Base-by-base conservation (phyloP, 2,329 filamentous ascomycete genomes). In the Alternaria arbusti region DNA sequence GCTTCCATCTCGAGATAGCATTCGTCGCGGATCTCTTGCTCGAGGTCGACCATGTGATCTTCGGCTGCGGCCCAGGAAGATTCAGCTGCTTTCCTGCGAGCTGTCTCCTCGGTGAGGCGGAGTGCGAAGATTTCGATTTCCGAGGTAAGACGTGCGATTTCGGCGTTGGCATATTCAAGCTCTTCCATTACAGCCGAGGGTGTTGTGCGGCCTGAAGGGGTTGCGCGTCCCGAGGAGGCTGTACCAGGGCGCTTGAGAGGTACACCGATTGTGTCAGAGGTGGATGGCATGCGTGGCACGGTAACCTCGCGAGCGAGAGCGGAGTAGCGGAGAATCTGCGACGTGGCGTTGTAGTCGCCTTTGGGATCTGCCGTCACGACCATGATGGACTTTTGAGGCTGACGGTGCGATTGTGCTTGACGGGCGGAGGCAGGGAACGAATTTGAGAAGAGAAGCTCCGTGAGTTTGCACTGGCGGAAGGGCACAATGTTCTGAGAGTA, bases 281-380 rank as follows among this genome's bases (percentile, higher is more conserved):
- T 89, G 51, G 92, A 96, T 0, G 94, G 94, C 8, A 96, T 88
- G 6, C 95, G 90, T 6, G 94, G 94, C 1, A 97, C 93, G 0
- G 95, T 96, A 11, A 98, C 92, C 81, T 98, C 95, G 20, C 94
- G 89, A 0, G 96, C 96, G 5, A 99, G 86, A 0, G 96, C 95
- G 22, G 93, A 96, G 81, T 99, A 99, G 17, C 95, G 90, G 2
- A 99, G 85, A 65, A 99, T 98, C 76, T 98, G 96, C 6, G 93
- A 96, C 0, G 96, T 99, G 12, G 96, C 94, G 76, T 98, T 98
- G 84, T 94, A 97, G 79, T 99, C 96, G 40, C 96, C 95, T 12
- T 92, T 82, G 0, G 96, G 93, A 74, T 99, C 95, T 4, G 95
- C 96, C 0, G 95, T 97, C 15, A 98, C 95, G 60, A 99, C 91